These are phyloP conservation scores for Bipolaris cookei DNA, from an alignment of 2,329 filamentous ascomycete species.

Conservation along the genomic window DNA sequence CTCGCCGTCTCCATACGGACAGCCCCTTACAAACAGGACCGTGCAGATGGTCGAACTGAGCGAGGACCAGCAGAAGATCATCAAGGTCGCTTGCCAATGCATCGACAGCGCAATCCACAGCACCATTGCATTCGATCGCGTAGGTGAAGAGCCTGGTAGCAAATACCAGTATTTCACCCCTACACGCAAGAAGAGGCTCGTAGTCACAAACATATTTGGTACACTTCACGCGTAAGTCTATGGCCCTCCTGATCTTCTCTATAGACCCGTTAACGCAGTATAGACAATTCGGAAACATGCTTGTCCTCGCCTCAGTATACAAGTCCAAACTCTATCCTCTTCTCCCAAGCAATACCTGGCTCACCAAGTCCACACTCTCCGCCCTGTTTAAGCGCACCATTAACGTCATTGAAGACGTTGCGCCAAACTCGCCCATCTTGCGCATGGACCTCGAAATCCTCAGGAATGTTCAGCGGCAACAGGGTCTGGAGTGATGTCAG, in stretches of 20 bases:
- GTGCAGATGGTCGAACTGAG: constrained; percentile 40
- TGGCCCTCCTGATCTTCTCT: not conserved
- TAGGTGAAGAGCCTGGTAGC: constrained; percentile 50
- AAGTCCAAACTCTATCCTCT: constrained; percentile 59
- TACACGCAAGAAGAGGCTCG: constrained; percentile 67
- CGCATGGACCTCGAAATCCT: constrained; percentile 77
- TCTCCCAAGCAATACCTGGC: constrained; percentile 30
- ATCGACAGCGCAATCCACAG: constrained; percentile 75
- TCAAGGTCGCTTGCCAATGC: constrained; percentile 41
- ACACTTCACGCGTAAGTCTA: constrained; percentile 70
- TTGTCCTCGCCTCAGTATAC: constrained; percentile 85
- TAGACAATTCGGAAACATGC: constrained; percentile 95
- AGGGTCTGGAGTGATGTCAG: constrained; percentile 21
- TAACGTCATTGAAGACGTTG: constrained; percentile 71
- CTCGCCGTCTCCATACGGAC: constrained; percentile 56
- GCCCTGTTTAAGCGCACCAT: constrained; percentile 64
- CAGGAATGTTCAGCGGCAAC: constrained; percentile 46
- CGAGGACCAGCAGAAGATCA: constrained; percentile 33
- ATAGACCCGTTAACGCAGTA: constrained; percentile 14
- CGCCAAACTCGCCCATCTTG: constrained; percentile 77
- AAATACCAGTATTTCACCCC: constrained; percentile 57
- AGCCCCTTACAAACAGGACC: constrained; percentile 23
- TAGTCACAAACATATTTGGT: constrained; percentile 95
- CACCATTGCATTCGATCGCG: constrained; percentile 78
- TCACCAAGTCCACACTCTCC: constrained; percentile 35